These are phyloP conservation scores for Cutaneotrichosporon sp. DNA, from an alignment of 1,284 basidiomycete species.

Conservation along the genomic window DNA sequence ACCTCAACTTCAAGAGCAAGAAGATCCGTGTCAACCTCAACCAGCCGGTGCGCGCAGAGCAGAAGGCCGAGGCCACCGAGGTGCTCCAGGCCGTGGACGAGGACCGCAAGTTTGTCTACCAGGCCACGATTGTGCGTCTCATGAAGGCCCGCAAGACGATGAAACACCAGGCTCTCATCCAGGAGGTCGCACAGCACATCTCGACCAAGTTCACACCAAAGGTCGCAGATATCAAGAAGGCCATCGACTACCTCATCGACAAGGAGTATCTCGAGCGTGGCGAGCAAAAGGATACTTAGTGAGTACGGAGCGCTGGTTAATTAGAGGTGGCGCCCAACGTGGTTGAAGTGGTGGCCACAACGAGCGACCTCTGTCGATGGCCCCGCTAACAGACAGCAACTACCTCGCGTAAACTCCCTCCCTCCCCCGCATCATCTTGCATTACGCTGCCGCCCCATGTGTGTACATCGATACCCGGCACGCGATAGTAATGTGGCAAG, in stretches of 20 bases:
- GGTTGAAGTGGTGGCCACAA: neutral
- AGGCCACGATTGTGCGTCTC: conserved; percentile 94
- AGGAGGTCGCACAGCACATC: conserved; percentile 88
- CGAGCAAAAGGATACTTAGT: conserved; percentile 55
- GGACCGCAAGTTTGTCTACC: conserved; percentile 94
- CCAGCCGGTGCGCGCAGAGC: conserved; percentile 88
- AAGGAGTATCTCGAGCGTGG: conserved; percentile 97
- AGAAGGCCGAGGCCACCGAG: conserved; percentile 84
- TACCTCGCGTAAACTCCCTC: conserved; percentile 23
- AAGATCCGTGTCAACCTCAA: conserved; percentile 81
- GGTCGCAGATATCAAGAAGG: conserved; percentile 55
- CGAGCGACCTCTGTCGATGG: neutral
- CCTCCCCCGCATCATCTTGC: neutral
- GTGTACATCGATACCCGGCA: neutral
- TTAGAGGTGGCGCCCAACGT: too few relatives aligned
- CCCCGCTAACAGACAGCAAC: conserved; percentile 20
- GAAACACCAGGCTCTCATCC: conserved; percentile 91
- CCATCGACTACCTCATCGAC: conserved; percentile 94
- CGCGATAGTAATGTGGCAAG: too few relatives aligned
- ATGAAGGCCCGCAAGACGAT: conserved; percentile 97
- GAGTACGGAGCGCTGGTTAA: neutral
- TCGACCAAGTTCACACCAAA: conserved; percentile 52
- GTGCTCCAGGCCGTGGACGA: conserved; percentile 95
- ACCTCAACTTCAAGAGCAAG: conserved; percentile 91
- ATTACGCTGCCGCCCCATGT: neutral